Base-by-base conservation (phyloP, 2,329 filamentous ascomycete genomes). In the Cordyceps cateniannulata region DNA sequence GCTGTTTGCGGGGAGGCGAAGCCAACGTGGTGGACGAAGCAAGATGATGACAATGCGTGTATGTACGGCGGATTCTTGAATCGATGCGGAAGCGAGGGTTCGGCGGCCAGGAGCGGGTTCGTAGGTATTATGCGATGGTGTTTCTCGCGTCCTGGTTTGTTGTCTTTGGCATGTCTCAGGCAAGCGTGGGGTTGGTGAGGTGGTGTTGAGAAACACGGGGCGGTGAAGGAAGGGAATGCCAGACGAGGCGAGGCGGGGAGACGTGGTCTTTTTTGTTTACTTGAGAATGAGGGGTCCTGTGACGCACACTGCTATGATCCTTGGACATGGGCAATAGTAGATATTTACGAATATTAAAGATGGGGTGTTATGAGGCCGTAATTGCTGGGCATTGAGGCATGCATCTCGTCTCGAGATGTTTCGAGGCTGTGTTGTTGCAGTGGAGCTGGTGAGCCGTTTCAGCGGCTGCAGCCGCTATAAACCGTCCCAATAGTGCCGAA, bases 91-190 rank as follows among this genome's bases (percentile, higher is more conserved):
- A 51, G 47, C 47, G 22, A 59, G 8, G 45, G 12, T 12, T 47
- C 48, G 22, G 38, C 24, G 47, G n/a, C n/a, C n/a, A n/a, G n/a
- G 10, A 25, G 29, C 22, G 12, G 32, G 8, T 55, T 24, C 10
- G 20, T 38, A 20, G 10, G 25, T 44, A 20, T 50, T 25, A 56
- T n/a, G 22, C 42, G 5, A 38, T 42, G 32, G 22, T 50, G 55
- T 50, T 50, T 58, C 45, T 40, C 45, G 55, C 55, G 55, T 29
- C 45, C n/a, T 32, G 56, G n/a, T 52, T 59, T 59, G 56, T 59
- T 59, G 56, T 59, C 48, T 59, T 51, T 50, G 35, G 5, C 48
- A 51, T 59, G 56, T 59, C 56, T 59, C 56, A 45, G 56, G n/a
- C 56, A 32, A 51, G 22, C 35, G 47, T 59, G 44, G 47, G 47